Base-by-base conservation (phyloP, 371 early-diverging fungal species). In the Encephalitozoon cuniculi region DNA sequence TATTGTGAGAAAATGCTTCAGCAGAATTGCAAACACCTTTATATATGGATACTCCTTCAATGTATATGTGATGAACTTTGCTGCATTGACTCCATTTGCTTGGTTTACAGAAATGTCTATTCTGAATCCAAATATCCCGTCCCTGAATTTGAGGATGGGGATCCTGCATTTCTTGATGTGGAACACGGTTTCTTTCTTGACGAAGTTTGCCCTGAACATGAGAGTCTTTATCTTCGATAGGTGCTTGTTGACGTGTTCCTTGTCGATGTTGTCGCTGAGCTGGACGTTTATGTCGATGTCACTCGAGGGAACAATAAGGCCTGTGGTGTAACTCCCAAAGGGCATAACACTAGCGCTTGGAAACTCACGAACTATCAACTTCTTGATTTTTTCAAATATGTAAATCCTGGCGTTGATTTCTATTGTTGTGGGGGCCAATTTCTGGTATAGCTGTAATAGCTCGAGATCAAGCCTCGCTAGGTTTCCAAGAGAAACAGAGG, bases 101-200 rank as follows among this genome's bases (percentile, higher is more conserved):
- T 89, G 85, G 81, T 94, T 90, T 72, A 93, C 78, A 11, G 89
- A 88, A 52, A 95, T 89, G 81, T 95, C 96, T 18, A 93, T 87
- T n/a, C 88, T 86, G 53, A 89, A 85, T 1, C 84, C 82, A 7
- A 90, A 90, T n/a, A 89, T 76, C 6, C 71, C 64, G 75, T 93
- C 93, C 25, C 81, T 83, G 67, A 89, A 88, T 83, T 95, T 97
- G 69, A 97, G 88, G 55, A 97, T 91, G 4, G 96, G 96, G 2
- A 95, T 92, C 82, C 90, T 69, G 9, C 70, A 68, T 12, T 74
- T 76, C 3, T 21, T 54, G 9, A 83, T 39, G 51, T 79, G 75
- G 9, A 80, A 64, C 18, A 80, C 37, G 37, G 40, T 43, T 25
- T 70, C 32, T 28, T 51, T 52, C 0, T 30, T 30, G 9, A 52